A percentile compares a stretch with the other conserved stretches of the same genome.
Conservation (phyloP, 1,284 basidiomycete species). For the Ustilago lituana region DNA sequence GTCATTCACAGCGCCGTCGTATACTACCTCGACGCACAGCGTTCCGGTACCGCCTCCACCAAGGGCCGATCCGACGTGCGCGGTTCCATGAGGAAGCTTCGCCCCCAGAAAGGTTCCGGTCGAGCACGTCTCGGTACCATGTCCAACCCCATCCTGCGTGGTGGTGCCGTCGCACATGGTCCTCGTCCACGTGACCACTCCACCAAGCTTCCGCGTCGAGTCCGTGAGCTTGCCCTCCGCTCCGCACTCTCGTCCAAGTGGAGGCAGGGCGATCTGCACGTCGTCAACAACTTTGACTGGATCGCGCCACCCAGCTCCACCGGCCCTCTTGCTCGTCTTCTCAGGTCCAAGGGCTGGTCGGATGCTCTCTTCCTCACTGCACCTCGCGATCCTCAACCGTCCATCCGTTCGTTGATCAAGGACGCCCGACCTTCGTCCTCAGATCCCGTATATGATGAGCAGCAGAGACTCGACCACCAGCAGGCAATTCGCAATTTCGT, state of each 20-base stretch:
- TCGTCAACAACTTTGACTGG: constrained; percentile 74
- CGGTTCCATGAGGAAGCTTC: constrained; percentile 86
- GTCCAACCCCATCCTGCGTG: constrained; percentile 86
- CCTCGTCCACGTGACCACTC: constrained; percentile 90
- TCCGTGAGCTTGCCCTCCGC: constrained; percentile 90
- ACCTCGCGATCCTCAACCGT: constrained; percentile 53
- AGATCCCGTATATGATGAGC: constrained; percentile 57
- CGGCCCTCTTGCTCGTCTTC: constrained; percentile 49
- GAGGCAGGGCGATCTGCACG: constrained; percentile 77
- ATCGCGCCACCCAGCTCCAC: constrained; percentile 60
- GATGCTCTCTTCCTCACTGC: constrained; percentile 64
- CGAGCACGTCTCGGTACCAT: constrained; percentile 87
- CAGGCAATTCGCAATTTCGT: constrained; percentile 55
- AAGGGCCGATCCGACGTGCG: constrained; percentile 90
- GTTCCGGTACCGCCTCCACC: constrained; percentile 88
- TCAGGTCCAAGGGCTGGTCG: constrained; percentile 57
- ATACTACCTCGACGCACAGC: constrained; percentile 85
- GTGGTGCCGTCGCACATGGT: constrained; percentile 90
- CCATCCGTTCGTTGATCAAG: constrained; percentile 25
- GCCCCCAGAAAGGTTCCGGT: constrained; percentile 91
- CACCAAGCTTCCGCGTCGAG: constrained; percentile 87
- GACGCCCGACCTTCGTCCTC: constrained; percentile 50
- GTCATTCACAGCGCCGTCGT: constrained; percentile 92
- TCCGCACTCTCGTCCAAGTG: constrained; percentile 85
- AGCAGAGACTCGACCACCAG: constrained; percentile 53